Evolutionary conservation across 768 basidiomycete genomes (phyloP), one percentile per base, ranked within the genome.

Genomic region (Trametes cingulata): DNA sequence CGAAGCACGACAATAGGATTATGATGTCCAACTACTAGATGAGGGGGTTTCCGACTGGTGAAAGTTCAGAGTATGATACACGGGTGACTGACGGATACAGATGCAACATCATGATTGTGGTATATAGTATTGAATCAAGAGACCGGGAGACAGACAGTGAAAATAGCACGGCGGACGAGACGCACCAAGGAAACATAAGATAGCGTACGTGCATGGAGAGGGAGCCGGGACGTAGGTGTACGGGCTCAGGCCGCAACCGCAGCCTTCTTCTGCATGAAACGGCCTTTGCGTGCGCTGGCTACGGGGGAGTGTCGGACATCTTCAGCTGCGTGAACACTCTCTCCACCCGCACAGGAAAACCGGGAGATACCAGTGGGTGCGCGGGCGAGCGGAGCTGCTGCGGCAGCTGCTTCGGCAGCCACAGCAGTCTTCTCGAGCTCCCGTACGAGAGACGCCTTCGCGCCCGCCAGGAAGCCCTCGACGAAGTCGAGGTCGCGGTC

Each of bases 401-500:
- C 37, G 14, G 45, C 17, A 12, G 37, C 29, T 33, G 10, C 29
- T 10, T 33, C 29, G 29, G 29, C 29, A 33, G 29, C 29, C 29
- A 33, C 40, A 17, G 46, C 25, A 10, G 60, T 41, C 56, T 52
- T 39, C 52, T 62, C n/a, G 50, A 68, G 66, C 40, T 63, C 61
- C 25, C 56, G 55, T 14, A 57, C 46, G 35, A 58, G 56, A 55
- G 46, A 52, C 27, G 68, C 67, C 62, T 69, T 65, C 12, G 63
- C 68, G 42, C 68, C 71, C 9, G 66, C 66, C 29, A 66, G 42
- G 62, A 69, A 67, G 41, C 68, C 72, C 37, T 69, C 71, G 60
- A 77, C 75, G 68, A 77, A 76, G 53, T 72, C 72, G 55, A 69
- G 67, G 49, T 76, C 72, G 27, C 71, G 62, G 24, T 64, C 66